These are phyloP conservation scores for Cladorrhinum sp. DNA, from an alignment of 2,329 filamentous ascomycete genomes.

Conservation along the genomic window DNA sequence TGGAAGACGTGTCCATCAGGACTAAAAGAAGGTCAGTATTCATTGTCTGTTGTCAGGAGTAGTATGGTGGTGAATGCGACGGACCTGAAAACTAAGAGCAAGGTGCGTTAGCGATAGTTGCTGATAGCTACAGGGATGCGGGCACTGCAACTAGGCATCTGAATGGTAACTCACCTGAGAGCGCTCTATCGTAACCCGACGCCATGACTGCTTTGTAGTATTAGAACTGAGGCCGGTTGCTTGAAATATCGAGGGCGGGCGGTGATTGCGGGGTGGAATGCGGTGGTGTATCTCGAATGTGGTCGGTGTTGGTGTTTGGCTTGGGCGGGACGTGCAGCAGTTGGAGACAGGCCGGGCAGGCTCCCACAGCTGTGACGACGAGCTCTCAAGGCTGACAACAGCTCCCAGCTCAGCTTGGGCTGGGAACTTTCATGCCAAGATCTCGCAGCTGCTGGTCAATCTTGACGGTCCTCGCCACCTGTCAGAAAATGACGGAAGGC, in stretches of 20 bases:
- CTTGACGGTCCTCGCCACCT: not conserved
- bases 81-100: conserved; percentile 75
- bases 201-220: conserved; percentile 53
- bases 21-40: conserved; percentile 57
- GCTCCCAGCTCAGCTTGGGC: conserved; percentile 5
- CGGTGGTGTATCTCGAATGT: conserved; percentile 8
- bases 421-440: not conserved
- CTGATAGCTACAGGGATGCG: conserved; percentile 25
- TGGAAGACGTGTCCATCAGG: conserved; percentile 99
- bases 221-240: conserved; percentile 2
- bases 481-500: not conserved
- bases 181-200: conserved; percentile 97
- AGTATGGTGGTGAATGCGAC: conserved; percentile 27
- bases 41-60: not conserved
- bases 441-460: not conserved
- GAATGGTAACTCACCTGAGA: conserved; percentile 73
- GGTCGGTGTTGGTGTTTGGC: conserved; percentile 4
- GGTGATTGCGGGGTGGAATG: conserved; percentile 5
- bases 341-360: conserved; percentile 17
- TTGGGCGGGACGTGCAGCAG: not conserved
- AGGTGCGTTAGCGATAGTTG: conserved; percentile 41
- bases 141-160: not conserved
- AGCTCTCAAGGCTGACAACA: conserved; percentile 24
- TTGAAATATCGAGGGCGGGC: conserved; percentile 1
- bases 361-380: conserved; percentile 30